Conservation (phyloP, 768 basidiomycete species). For the Naganishia antarctica region DNA sequence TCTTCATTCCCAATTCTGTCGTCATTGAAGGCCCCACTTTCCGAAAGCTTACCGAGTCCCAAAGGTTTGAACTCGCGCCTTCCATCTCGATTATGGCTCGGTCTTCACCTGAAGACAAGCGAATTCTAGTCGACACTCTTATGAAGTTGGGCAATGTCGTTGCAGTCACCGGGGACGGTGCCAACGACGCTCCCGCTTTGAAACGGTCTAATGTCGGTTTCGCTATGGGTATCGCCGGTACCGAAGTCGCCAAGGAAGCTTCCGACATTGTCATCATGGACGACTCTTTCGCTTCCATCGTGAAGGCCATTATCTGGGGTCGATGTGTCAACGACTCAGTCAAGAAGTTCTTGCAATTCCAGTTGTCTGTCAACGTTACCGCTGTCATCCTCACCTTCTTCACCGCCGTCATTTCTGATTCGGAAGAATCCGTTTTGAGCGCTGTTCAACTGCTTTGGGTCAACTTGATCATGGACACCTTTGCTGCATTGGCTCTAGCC, state of each 20-base stretch:
- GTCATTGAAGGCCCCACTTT: conserved; percentile 98
- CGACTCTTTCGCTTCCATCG: conserved; percentile 74
- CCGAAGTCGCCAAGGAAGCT: conserved; percentile 97
- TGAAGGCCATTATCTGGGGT: conserved; percentile 98
- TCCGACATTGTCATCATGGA: conserved; percentile 77
- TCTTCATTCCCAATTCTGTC: conserved; percentile 85
- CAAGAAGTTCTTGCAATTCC: conserved; percentile 95
- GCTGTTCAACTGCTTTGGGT: conserved; percentile 88
- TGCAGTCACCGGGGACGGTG: conserved; percentile 95
- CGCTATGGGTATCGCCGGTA: conserved; percentile 61
- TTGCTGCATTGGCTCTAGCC: conserved; percentile 93
- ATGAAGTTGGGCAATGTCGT: conserved; percentile 75
- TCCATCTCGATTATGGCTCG: conserved; percentile 93
- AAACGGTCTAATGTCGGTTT: conserved; percentile 96
- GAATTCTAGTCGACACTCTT: conserved; percentile 80
- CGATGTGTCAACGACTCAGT: conserved; percentile 97
- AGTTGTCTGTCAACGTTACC: conserved; percentile 71
- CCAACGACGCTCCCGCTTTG: conserved; percentile 93
- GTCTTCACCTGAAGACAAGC: conserved; percentile 96
- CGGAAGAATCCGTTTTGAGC: conserved; percentile 78
- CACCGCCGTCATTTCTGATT: conserved; percentile 71
- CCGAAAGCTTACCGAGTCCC: conserved; percentile 64
- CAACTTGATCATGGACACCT: conserved; percentile 72
- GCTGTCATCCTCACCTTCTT: conserved; percentile 92
- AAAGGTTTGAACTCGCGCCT: conserved; percentile 78